A percentile compares a stretch with the other conserved stretches of the same genome.
Evolutionary conservation across 2,329 filamentous ascomycete genomes (phyloP).

Genomic region (Colletotrichum siamense): DNA sequence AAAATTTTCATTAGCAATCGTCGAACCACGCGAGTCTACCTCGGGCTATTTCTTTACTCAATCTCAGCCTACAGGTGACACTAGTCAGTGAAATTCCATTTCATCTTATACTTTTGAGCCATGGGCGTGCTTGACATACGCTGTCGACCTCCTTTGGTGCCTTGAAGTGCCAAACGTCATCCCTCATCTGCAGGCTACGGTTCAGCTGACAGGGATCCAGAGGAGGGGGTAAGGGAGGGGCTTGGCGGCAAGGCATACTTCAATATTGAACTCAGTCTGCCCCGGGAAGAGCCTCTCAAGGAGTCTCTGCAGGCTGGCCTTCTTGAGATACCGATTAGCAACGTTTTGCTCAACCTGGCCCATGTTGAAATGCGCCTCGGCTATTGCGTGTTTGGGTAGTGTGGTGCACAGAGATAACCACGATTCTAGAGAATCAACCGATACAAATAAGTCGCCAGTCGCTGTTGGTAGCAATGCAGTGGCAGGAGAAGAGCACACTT

Average conservation of each 20-base stretch:
- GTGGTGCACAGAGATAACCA: not conserved
- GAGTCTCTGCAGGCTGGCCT: conserved; percentile 27
- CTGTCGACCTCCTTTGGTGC: conserved; percentile 21
- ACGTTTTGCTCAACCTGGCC: conserved; percentile 24
- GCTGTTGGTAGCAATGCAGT: not conserved
- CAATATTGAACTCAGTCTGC: conserved; percentile 31
- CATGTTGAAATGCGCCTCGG: not conserved
- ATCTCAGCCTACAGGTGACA: not conserved
- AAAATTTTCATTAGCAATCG: not conserved
- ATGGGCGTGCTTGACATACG: not conserved
- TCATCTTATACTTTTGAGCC: not conserved
- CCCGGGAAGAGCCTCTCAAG: conserved; percentile 30
- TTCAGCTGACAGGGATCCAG: not conserved
- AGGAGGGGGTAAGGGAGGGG: not conserved
- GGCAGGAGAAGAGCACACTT: not conserved
- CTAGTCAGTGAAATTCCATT: not conserved
- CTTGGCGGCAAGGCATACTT: conserved; percentile 22
- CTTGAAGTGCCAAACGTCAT: conserved; percentile 34
- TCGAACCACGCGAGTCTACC: not conserved
- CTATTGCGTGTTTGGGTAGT: not conserved
- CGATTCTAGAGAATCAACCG: not conserved
- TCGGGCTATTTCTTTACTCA: not conserved
- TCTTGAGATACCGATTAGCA: conserved; percentile 30
- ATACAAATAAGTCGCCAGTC: not conserved
- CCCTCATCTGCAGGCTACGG: conserved; percentile 27